phyloP scores from a whole-genome alignment of 192 early-diverging fungal species.

The Cladochytrium replicatum region DNA sequence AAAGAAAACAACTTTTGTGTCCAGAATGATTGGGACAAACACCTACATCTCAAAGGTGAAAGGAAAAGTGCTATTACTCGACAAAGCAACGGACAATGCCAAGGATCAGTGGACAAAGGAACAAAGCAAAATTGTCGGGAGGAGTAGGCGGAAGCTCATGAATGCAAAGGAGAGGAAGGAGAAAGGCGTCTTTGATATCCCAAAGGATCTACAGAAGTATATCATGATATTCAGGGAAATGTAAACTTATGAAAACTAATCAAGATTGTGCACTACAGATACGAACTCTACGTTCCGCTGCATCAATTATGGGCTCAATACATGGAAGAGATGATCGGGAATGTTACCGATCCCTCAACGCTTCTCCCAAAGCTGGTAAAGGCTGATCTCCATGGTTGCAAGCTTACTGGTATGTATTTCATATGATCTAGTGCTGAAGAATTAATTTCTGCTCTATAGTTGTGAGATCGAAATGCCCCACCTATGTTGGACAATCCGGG shows the following conservation, averaged over 20 bases:
- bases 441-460: conserved; percentile 29
- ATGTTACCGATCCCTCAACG: background rate
- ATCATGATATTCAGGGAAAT: conserved; percentile 2
- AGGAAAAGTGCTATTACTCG: conserved; percentile 39
- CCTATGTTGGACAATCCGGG: conserved; percentile 63
- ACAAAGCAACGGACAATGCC: conserved; percentile 33
- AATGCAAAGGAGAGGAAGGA: conserved; percentile 54
- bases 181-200: conserved; percentile 54
- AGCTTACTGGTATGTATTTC: conserved; percentile 46
- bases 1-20: too few species aligned
- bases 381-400: conserved; percentile 81
- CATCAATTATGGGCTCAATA: conserved; percentile 70
- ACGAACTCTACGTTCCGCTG: conserved; percentile 60
- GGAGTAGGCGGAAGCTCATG: conserved; percentile 41
- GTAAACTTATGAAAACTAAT: background rate
- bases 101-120: conserved; percentile 16
- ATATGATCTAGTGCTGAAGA: background rate
- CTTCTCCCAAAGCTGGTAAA: conserved; percentile 51
- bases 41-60: conserved; percentile 39
- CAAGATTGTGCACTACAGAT: conserved; percentile 15
- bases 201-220: conserved; percentile 39
- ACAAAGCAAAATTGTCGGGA: conserved; percentile 11
- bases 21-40: too few species aligned
- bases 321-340: conserved; percentile 52
- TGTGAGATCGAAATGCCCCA: conserved; percentile 62